Conservation (phyloP, 2,329 filamentous ascomycete species). For the Aurifilum marmelostoma region DNA sequence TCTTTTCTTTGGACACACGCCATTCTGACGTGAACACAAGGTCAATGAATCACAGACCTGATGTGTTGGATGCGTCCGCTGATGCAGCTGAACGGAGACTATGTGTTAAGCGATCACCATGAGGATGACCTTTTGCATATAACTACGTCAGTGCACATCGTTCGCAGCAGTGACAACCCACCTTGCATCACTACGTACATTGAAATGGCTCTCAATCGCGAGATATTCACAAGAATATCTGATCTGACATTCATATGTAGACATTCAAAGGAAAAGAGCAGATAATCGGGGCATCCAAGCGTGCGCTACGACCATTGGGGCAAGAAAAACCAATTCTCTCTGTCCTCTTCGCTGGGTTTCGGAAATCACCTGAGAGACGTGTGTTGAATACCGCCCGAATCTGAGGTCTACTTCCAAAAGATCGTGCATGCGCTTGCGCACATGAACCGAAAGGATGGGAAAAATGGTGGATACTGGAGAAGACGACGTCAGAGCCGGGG, state of each 20-base stretch:
- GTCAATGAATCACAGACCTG: not conserved
- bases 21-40: not conserved
- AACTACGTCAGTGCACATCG: not conserved
- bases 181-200: too few relatives aligned
- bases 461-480: not conserved
- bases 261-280: not conserved
- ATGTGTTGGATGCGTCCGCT: not conserved
- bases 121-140: not conserved
- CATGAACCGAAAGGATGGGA: not conserved
- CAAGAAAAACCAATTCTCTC: too few relatives aligned
- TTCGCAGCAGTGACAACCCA: not conserved
- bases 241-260: too few relatives aligned
- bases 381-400: not conserved
- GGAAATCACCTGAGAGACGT: not conserved
- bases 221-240: too few relatives aligned
- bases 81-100: conserved; percentile 1
- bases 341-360: too few relatives aligned
- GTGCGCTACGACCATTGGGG: not conserved
- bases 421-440: not conserved
- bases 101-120: not conserved
- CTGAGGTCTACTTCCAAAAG: not conserved
- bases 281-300: too few relatives aligned
- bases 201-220: too few relatives aligned
- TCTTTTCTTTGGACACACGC: not conserved
- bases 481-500: not conserved